These are phyloP conservation scores for Puccinia polysora DNA, from an alignment of 1,284 basidiomycete species.

Conservation along the genomic window DNA sequence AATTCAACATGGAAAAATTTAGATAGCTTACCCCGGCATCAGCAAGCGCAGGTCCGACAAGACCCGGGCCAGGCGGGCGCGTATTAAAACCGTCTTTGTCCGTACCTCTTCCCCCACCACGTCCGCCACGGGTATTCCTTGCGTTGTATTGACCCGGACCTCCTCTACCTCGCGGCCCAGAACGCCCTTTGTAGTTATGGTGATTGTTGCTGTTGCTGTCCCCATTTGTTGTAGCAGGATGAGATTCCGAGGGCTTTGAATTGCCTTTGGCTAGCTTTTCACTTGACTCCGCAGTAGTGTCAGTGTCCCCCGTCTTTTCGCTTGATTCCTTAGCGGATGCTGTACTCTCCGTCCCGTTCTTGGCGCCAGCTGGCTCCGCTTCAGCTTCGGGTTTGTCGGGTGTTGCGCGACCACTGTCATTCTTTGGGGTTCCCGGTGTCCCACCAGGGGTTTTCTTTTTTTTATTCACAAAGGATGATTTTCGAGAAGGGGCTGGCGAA, in stretches of 20 bases:
- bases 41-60: slow-evolving; percentile 35
- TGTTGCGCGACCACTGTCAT: slow-evolving; percentile 18
- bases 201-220: slow-evolving; percentile 1
- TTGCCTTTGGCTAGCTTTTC: slow-evolving; percentile 1
- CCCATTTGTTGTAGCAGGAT: background rate
- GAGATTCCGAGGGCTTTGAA: slow-evolving; percentile 1
- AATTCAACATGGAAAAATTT: background rate
- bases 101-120: slow-evolving; percentile 14
- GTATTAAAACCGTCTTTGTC: slow-evolving; percentile 21
- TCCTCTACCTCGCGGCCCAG: slow-evolving; percentile 26
- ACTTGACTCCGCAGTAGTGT: background rate
- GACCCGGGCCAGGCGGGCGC: slow-evolving; percentile 31
- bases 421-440: slow-evolving; percentile 3
- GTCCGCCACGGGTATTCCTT: slow-evolving; percentile 9
- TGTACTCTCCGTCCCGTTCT: background rate
- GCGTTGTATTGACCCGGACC: slow-evolving; percentile 17
- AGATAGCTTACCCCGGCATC: slow-evolving; percentile 13
- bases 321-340: background rate
- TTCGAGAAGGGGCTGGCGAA: slow-evolving; percentile 23
- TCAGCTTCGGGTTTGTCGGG: slow-evolving; percentile 20
- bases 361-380: background rate
- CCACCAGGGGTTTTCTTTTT: slow-evolving; percentile 30
- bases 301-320: background rate
- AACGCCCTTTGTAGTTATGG: slow-evolving; percentile 2
- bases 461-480: slow-evolving; percentile 26